Conservation (phyloP, 257 asterid species). For the Jacaranda copaia region DNA sequence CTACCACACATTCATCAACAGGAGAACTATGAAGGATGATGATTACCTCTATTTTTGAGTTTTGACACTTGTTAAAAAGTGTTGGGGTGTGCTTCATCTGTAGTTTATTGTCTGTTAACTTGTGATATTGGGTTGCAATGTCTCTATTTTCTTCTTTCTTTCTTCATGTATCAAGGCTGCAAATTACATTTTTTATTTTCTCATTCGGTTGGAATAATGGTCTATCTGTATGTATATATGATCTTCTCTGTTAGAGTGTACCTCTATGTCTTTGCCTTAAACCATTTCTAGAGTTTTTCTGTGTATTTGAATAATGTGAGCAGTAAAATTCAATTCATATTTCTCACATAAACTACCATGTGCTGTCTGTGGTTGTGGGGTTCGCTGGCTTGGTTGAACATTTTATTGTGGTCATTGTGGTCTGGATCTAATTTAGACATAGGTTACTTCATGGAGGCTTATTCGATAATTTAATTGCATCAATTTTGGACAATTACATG, state of each 20-base stretch:
- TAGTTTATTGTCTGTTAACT: neutral
- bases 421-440: neutral
- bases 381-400: neutral
- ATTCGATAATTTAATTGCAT: slow-evolving; percentile 1
- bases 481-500: neutral
- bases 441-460: neutral
- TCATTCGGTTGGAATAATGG: slow-evolving; percentile 6
- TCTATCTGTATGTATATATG: neutral
- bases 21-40: neutral
- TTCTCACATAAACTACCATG: neutral
- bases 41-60: neutral
- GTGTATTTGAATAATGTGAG: neutral
- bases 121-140: neutral
- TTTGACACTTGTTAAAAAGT: neutral
- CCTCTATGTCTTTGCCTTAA: neutral
- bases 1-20: slow-evolving; percentile 15
- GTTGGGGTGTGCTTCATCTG: neutral
- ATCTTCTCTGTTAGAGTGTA: neutral
- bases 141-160: slow-evolving; percentile 1
- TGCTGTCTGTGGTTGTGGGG: neutral
- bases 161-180: neutral
- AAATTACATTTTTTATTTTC: neutral
- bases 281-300: neutral
- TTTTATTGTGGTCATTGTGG: neutral
- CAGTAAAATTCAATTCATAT: neutral